Percentiles rank a stretch among this genome's conserved stretches.
Evolutionary conservation across 164 flowering plant genomes (phyloP).

Genomic region (Malania oleifera): DNA sequence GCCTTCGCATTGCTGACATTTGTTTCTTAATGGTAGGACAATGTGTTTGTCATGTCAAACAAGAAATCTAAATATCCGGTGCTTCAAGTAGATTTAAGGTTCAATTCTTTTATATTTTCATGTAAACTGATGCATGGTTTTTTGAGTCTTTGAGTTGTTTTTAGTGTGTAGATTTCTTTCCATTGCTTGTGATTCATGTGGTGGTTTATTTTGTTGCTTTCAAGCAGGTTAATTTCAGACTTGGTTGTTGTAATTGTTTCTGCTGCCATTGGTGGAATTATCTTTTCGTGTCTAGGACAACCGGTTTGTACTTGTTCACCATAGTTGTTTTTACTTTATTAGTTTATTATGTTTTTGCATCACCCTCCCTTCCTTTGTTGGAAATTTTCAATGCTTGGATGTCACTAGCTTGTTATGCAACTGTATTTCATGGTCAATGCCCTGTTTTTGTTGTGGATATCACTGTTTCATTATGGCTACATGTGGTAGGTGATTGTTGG

Average conservation of each 20-base stretch:
- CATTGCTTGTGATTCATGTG: slow-evolving; percentile 6
- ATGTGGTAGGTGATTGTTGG: slow-evolving; percentile 73
- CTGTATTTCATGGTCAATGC: slow-evolving; percentile 1
- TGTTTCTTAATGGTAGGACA: slow-evolving; percentile 52
- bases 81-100: slow-evolving; percentile 97
- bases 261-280: slow-evolving; percentile 93
- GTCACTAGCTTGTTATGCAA: slow-evolving; percentile 4
- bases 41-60: slow-evolving; percentile 94
- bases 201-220: slow-evolving; percentile 1
- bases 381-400: not conserved
- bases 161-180: slow-evolving; percentile 2
- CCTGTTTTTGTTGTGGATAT: not conserved
- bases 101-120: slow-evolving; percentile 1
- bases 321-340: not conserved
- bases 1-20: not conserved
- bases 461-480: slow-evolving; percentile 5
- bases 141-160: slow-evolving; percentile 3
- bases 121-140: not conserved
- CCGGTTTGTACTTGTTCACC: slow-evolving; percentile 56
- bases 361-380: not conserved
- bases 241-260: slow-evolving; percentile 93
- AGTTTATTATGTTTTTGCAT: not conserved
- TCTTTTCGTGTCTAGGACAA: slow-evolving; percentile 89
- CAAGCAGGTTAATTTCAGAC: slow-evolving; percentile 83
- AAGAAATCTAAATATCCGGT: slow-evolving; percentile 93